Percentiles rank a stretch among this genome's conserved stretches.
These are phyloP conservation scores for Saturnispora bothae DNA, from an alignment of 805 yeast species.

Conservation along the genomic window DNA sequence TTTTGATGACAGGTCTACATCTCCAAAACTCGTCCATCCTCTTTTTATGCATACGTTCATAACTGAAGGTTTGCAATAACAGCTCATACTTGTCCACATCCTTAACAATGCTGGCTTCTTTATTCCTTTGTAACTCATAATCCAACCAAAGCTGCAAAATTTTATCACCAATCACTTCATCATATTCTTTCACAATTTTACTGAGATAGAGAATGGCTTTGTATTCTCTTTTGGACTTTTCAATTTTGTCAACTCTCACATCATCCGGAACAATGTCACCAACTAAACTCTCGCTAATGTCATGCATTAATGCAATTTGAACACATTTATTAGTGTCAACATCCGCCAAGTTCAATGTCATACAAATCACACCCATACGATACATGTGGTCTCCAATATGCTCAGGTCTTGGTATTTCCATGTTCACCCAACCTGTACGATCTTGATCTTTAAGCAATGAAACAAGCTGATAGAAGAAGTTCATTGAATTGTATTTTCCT, in stretches of 20 bases:
- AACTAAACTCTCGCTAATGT: slow-evolving; percentile 86
- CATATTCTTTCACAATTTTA: slow-evolving; percentile 53
- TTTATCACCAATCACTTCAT: slow-evolving; percentile 49
- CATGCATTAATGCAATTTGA: slow-evolving; percentile 83
- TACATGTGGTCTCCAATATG: slow-evolving; percentile 94
- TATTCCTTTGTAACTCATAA: slow-evolving; percentile 72
- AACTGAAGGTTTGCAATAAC: slow-evolving; percentile 73
- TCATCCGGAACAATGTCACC: slow-evolving; percentile 91
- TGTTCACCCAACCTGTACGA: slow-evolving; percentile 93
- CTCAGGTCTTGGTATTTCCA: slow-evolving; percentile 45
- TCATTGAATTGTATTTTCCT: slow-evolving; percentile 21
- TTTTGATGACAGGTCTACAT: slow-evolving; percentile 53
- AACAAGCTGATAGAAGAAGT: slow-evolving; percentile 44
- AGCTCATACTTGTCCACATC: slow-evolving; percentile 90
- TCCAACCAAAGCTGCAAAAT: slow-evolving; percentile 71
- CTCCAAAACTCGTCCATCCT: slow-evolving; percentile 61
- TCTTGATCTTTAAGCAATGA: slow-evolving; percentile 64
- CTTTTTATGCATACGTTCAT: slow-evolving; percentile 56
- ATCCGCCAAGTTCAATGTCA: slow-evolving; percentile 41
- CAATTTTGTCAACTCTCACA: slow-evolving; percentile 51
- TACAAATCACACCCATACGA: slow-evolving; percentile 75
- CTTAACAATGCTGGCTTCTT: slow-evolving; percentile 84
- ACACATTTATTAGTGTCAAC: slow-evolving; percentile 57
- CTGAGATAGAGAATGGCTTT: slow-evolving; percentile 60
- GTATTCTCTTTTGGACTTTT: slow-evolving; percentile 75